These are phyloP conservation scores for Lentinula aciculospora DNA, from an alignment of 768 basidiomycete genomes.

Conservation along the genomic window DNA sequence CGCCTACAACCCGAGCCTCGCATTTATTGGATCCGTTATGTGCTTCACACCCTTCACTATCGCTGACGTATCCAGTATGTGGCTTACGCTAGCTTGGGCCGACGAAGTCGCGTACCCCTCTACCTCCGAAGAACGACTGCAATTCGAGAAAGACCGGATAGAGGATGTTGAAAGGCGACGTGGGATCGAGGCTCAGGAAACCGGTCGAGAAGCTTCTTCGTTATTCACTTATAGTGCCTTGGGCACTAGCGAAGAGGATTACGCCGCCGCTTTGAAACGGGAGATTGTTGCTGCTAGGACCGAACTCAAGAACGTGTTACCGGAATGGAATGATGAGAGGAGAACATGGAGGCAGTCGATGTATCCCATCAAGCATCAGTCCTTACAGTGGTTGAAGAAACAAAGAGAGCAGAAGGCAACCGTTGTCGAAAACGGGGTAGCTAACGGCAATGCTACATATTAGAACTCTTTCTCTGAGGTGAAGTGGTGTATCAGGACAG, in stretches of 20 bases:
- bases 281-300: constrained; percentile 26
- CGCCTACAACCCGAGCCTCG: constrained; percentile 38
- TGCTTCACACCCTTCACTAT: constrained; percentile 43
- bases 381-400: constrained; percentile 23
- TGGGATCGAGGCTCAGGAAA: constrained; percentile 12
- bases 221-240: constrained; percentile 32
- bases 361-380: constrained; percentile 28
- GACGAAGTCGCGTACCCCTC: constrained; percentile 25
- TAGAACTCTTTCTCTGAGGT: too few relatives aligned
- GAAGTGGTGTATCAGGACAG: neutral
- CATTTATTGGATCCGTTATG: constrained; percentile 36
- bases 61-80: constrained; percentile 44
- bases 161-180: constrained; percentile 12
- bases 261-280: constrained; percentile 26
- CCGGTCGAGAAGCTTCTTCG: constrained; percentile 17
- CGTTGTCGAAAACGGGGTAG: neutral
- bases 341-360: constrained; percentile 27
- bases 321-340: constrained; percentile 30
- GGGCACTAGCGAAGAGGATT: constrained; percentile 26
- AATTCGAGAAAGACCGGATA: constrained; percentile 32
- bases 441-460: neutral
- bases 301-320: constrained; percentile 23
- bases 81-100: constrained; percentile 39
- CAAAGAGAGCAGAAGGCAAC: neutral
- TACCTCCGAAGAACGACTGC: constrained; percentile 25